Evolutionary conservation across 306 rosid species (phyloP), one percentile per base, ranked within the genome.

Genomic region (Citrullus amarus): DNA sequence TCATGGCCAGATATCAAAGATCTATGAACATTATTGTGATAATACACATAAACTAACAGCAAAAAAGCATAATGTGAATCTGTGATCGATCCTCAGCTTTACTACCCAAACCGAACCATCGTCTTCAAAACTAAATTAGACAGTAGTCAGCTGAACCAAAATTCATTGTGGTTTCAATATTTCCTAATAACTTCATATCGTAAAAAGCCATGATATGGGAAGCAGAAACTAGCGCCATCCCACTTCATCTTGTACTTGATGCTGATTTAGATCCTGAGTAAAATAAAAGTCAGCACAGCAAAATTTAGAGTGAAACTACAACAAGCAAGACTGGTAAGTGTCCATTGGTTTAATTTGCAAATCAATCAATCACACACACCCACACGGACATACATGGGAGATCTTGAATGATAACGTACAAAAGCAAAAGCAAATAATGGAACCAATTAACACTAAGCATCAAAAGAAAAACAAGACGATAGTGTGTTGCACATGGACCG

Each of bases 191-290:
- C 39, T 70, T 48, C 56, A 46, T 46, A 58, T 71, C 48, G 22
- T 25, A 25, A 41, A 44, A 44, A 38, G 76, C 77, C 77, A 51
- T 30, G 77, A 73, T 30, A 50, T 73, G n/a, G 16, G 16, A 73
- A 73, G 32, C 44, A 30, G 43, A 50, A 46, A 22, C 15, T 13
- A 22, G 58, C 30, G 41, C 7, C 77, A 25, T 73, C 61, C 61
- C 1, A 73, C 77, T 30, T 55, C 22, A 73, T 30, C 61, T 25
- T 1, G 43, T 72, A 50, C 77, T 50, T 28, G 77, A 72, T 72
- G 77, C 60, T 22, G 61, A 73, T 73, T 30, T 73, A 73, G 77
- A 73, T 34, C 77, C 77, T 73, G 61, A 51, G 61, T 73, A 28
- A 70, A 18, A 70, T 22, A 22, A 13, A 46, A 43, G 56, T 44